phyloP scores from a whole-genome alignment of 2,329 filamentous ascomycete genomes.

The Fusarium sororula region DNA sequence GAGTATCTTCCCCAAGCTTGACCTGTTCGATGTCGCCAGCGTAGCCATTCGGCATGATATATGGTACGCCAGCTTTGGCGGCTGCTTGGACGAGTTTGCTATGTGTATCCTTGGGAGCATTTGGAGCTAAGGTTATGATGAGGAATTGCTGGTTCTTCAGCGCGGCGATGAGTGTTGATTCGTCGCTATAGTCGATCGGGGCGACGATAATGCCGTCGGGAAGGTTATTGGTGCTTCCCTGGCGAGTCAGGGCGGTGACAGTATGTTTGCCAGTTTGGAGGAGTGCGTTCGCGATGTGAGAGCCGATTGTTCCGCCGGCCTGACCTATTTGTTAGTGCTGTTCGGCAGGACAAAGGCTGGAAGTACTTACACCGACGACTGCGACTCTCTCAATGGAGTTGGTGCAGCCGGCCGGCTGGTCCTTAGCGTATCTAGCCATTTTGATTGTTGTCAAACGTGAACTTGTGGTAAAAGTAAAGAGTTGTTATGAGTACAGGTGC shows the following conservation, averaged over 20 bases:
- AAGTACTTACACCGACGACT: conserved; percentile 53
- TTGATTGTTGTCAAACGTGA: neutral
- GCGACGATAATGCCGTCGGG: conserved; percentile 54
- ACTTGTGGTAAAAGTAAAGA: accelerated
- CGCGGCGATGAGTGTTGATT: conserved; percentile 55
- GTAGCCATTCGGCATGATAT: conserved; percentile 61
- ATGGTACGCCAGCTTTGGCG: conserved; percentile 59
- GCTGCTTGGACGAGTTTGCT: conserved; percentile 59
- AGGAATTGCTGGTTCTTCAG: conserved; percentile 64
- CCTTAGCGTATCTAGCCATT: conserved; percentile 36
- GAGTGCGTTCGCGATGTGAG: conserved; percentile 52
- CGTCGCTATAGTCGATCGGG: conserved; percentile 55
- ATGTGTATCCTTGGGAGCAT: conserved; percentile 54
- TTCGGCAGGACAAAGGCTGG: accelerated
- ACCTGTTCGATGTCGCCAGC: conserved; percentile 44
- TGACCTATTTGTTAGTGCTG: neutral
- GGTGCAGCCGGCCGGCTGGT: conserved; percentile 35
- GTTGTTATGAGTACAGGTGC: accelerated
- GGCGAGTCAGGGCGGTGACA: conserved; percentile 62
- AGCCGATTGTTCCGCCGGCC: conserved; percentile 19
- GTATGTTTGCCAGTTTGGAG: conserved; percentile 60
- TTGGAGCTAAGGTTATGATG: conserved; percentile 58
- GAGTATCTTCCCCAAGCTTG: conserved; percentile 43
- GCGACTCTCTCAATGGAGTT: conserved; percentile 53
- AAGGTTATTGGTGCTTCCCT: conserved; percentile 51